These are phyloP conservation scores for Petunia secreta DNA, from an alignment of 257 asterid species.

Conservation along the genomic window DNA sequence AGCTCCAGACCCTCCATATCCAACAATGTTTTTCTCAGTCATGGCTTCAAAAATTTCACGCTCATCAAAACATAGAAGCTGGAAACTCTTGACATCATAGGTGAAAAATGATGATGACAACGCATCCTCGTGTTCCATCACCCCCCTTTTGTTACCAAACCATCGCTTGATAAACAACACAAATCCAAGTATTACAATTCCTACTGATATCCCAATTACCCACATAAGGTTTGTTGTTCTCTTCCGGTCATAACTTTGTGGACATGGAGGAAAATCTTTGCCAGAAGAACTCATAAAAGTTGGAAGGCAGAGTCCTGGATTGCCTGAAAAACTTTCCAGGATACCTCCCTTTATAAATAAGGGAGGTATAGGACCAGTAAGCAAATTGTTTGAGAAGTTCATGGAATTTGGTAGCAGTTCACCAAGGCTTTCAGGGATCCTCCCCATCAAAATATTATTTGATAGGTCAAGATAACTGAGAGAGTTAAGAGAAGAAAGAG, in stretches of 20 bases:
- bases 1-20: conserved; percentile 89
- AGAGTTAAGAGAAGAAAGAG: conserved; percentile 54
- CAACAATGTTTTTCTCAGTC: conserved; percentile 82
- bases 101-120: conserved; percentile 59
- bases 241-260: conserved; percentile 38
- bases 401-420: conserved; percentile 68
- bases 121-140: conserved; percentile 49
- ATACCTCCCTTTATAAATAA: conserved; percentile 61
- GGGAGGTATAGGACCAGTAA: conserved; percentile 73
- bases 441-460: conserved; percentile 55
- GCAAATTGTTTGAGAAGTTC: conserved; percentile 72
- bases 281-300: conserved; percentile 31
- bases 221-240: conserved; percentile 45
- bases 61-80: conserved; percentile 65
- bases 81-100: conserved; percentile 79
- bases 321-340: conserved; percentile 68
- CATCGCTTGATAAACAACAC: conserved; percentile 54
- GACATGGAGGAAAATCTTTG: conserved; percentile 44
- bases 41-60: conserved; percentile 71
- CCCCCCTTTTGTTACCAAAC: conserved; percentile 42
- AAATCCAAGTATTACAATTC: conserved; percentile 48
- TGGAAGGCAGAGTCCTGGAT: conserved; percentile 67
- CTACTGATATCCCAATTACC: conserved; percentile 55
- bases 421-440: conserved; percentile 54
- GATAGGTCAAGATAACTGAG: conserved; percentile 85